These are phyloP conservation scores for Ramularia collo-cygni DNA, from an alignment of 2,329 filamentous ascomycete genomes.

Conservation along the genomic window DNA sequence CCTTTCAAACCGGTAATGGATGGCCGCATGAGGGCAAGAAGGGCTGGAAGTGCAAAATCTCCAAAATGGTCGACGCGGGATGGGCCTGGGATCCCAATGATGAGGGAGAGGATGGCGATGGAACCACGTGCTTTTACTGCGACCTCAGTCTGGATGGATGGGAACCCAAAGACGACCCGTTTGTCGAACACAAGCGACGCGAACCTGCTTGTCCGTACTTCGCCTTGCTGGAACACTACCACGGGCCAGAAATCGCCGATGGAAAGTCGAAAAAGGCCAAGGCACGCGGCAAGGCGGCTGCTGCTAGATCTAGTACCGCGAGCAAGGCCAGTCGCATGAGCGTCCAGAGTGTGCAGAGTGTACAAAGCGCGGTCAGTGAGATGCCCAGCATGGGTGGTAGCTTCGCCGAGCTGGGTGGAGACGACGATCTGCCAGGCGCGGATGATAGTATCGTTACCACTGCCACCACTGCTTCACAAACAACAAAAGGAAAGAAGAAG, in stretches of 20 bases:
- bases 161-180: constrained; percentile 86
- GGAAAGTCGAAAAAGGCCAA: constrained; percentile 27
- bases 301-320: constrained; percentile 26
- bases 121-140: constrained; percentile 88
- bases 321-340: constrained; percentile 66
- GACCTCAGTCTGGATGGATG: constrained; percentile 84
- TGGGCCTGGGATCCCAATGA: constrained; percentile 84
- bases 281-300: constrained; percentile 18
- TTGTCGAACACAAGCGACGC: constrained; percentile 80
- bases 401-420: constrained; percentile 13
- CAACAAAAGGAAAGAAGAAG: constrained; percentile 29
- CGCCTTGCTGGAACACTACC: constrained; percentile 49
- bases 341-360: constrained; percentile 35
- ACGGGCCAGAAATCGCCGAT: constrained; percentile 15
- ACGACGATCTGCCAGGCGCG: constrained; percentile 36
- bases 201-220: constrained; percentile 81
- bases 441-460: constrained; percentile 49
- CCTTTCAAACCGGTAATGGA: constrained; percentile 59
- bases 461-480: constrained; percentile 34
- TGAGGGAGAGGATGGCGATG: constrained; percentile 70
- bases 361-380: constrained; percentile 11
- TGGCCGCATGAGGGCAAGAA: constrained; percentile 90
- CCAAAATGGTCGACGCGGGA: constrained; percentile 86
- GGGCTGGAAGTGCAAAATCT: constrained; percentile 81
- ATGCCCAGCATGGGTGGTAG: constrained; percentile 17